Percentiles rank a stretch among this genome's conserved stretches.
Conservation (phyloP, 1,284 basidiomycete genomes). For the Paramarasmius palmivorus region DNA sequence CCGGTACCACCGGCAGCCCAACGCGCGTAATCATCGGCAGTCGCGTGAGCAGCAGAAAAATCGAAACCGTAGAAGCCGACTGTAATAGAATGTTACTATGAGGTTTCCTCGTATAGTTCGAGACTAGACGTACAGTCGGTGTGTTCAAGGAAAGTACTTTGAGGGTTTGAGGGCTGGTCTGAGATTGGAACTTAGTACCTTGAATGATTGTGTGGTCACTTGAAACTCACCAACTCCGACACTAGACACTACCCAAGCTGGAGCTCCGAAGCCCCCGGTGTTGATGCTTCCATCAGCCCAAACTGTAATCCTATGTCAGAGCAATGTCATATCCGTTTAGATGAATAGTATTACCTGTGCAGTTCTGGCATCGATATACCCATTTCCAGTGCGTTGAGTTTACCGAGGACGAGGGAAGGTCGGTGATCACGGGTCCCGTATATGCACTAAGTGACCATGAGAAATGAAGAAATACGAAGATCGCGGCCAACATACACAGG, state of each 20-base stretch:
- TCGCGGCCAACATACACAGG: slow-evolving; percentile 37
- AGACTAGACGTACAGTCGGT: slow-evolving; percentile 39
- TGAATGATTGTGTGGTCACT: background rate
- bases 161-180: slow-evolving; percentile 30
- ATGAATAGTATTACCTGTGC: slow-evolving; percentile 36
- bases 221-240: slow-evolving; percentile 29
- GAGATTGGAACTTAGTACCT: background rate
- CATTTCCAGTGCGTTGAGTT: slow-evolving; percentile 59
- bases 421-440: slow-evolving; percentile 46
- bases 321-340: background rate
- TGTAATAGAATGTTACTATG: slow-evolving; percentile 20
- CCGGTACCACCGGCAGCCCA: slow-evolving; percentile 51
- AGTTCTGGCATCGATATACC: slow-evolving; percentile 58
- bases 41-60: slow-evolving; percentile 47
- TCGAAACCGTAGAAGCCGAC: slow-evolving; percentile 62
- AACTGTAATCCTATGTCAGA: slow-evolving; percentile 22
- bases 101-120: background rate
- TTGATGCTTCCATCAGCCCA: slow-evolving; percentile 42
- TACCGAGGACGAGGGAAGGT: slow-evolving; percentile 41
- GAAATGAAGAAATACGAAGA: background rate
- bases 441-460: slow-evolving; percentile 29
- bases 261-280: slow-evolving; percentile 38
- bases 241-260: slow-evolving; percentile 53
- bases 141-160: slow-evolving; percentile 41
- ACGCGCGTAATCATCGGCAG: slow-evolving; percentile 42